phyloP scores from a whole-genome alignment of 441 rosid species.

The Gossypium aridum region DNA sequence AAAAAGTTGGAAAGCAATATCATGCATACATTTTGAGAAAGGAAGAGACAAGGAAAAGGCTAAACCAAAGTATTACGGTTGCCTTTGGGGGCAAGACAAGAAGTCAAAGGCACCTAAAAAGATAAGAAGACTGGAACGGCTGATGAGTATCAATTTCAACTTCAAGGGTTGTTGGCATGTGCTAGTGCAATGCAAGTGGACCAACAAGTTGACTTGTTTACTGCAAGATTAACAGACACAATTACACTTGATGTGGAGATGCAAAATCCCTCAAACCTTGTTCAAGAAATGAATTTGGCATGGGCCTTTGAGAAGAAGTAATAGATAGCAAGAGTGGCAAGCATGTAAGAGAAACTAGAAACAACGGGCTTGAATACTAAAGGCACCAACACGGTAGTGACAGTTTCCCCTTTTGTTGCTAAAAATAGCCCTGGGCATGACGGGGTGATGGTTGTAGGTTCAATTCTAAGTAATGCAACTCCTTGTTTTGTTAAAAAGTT shows the following conservation, averaged over 20 bases:
- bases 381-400: neutral
- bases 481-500: neutral
- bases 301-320: neutral
- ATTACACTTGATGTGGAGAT: neutral
- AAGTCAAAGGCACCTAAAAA: neutral
- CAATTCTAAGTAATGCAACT: neutral
- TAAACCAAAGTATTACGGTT: neutral
- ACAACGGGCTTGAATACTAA: neutral
- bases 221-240: neutral
- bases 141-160: neutral
- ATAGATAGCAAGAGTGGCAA: neutral
- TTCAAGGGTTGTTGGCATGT: neutral
- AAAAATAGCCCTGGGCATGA: neutral
- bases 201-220: neutral
- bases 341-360: neutral
- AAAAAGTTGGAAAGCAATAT: neutral
- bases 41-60: slow-evolving; percentile 3
- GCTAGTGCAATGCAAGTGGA: neutral
- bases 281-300: neutral
- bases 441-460: neutral
- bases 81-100: neutral
- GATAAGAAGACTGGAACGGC: neutral
- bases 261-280: neutral
- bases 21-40: neutral
- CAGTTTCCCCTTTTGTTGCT: neutral